Evolutionary conservation across 257 asterid genomes (phyloP).

Genomic region (Capsicum rhomboideum): DNA sequence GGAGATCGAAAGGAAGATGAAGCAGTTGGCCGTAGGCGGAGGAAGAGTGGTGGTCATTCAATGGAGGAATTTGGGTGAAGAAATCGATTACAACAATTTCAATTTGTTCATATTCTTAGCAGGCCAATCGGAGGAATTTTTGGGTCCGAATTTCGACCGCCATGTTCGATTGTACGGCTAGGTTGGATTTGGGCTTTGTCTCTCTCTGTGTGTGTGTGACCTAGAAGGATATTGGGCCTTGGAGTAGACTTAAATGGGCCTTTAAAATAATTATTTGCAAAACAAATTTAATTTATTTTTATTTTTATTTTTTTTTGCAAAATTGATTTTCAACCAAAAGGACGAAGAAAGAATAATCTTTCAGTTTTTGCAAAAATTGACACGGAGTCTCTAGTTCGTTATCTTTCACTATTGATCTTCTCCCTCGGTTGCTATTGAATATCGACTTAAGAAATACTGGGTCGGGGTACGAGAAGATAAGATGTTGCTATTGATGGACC

Average conservation of each 20-base stretch:
- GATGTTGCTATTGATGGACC: too few relatives aligned
- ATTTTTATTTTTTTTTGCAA: background rate
- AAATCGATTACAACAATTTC: background rate
- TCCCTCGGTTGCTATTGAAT: too few relatives aligned
- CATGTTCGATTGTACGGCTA: background rate
- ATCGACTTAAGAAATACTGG: too few relatives aligned
- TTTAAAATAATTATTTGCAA: background rate
- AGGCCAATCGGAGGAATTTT: background rate
- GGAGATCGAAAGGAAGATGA: background rate
- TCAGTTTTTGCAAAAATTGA: background rate
- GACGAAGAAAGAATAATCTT: background rate
- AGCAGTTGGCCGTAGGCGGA: background rate
- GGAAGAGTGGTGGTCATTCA: constrained; percentile 2
- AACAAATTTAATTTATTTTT: background rate
- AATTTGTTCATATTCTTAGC: background rate
- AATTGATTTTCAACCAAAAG: background rate
- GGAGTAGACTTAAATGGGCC: background rate
- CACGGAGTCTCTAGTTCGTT: too few relatives aligned
- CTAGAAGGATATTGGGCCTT: background rate
- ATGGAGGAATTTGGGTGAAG: background rate
- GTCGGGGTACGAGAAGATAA: too few relatives aligned
- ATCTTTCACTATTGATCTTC: too few relatives aligned
- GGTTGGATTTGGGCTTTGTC: background rate
- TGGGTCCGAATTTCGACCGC: background rate
- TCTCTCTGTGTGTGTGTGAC: background rate